These are phyloP conservation scores for Penicillium malachiteum DNA, from an alignment of 495 filamentous ascomycete genomes.

Conservation along the genomic window DNA sequence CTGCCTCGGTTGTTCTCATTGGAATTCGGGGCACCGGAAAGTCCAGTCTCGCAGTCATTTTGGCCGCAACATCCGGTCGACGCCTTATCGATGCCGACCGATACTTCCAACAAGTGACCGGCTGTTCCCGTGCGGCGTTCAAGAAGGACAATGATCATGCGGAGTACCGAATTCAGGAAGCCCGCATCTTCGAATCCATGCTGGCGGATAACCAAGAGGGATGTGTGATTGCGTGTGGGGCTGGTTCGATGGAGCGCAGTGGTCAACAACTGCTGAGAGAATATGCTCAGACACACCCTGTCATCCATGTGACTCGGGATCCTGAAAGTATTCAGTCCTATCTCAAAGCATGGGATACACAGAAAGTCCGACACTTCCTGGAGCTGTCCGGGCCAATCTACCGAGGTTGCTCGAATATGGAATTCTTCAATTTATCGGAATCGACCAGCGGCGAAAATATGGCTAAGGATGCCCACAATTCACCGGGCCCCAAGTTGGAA, in stretches of 20 bases:
- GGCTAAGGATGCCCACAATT: constrained; percentile 33
- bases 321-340: constrained; percentile 61
- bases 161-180: constrained; percentile 61
- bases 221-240: constrained; percentile 71
- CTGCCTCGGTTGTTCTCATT: constrained; percentile 71
- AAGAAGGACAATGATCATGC: constrained; percentile 58
- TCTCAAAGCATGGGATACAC: constrained; percentile 56
- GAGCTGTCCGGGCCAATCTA: constrained; percentile 54
- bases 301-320: constrained; percentile 71
- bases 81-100: constrained; percentile 71
- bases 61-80: constrained; percentile 67
- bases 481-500: constrained; percentile 32
- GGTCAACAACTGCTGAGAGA: constrained; percentile 42
- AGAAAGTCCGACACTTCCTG: constrained; percentile 53
- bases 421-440: constrained; percentile 70
- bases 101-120: constrained; percentile 66
- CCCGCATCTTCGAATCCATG: constrained; percentile 61
- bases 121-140: constrained; percentile 59
- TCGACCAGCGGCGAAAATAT: constrained; percentile 21
- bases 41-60: constrained; percentile 73
- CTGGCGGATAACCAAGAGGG: constrained; percentile 58
- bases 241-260: constrained; percentile 51
- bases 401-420: constrained; percentile 67
- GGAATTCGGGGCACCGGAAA: constrained; percentile 76
- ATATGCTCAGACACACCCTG: constrained; percentile 58